Percentiles rank a stretch among this genome's conserved stretches.
Conservation (phyloP, 495 filamentous ascomycete genomes). For the Tuber magnatum region DNA sequence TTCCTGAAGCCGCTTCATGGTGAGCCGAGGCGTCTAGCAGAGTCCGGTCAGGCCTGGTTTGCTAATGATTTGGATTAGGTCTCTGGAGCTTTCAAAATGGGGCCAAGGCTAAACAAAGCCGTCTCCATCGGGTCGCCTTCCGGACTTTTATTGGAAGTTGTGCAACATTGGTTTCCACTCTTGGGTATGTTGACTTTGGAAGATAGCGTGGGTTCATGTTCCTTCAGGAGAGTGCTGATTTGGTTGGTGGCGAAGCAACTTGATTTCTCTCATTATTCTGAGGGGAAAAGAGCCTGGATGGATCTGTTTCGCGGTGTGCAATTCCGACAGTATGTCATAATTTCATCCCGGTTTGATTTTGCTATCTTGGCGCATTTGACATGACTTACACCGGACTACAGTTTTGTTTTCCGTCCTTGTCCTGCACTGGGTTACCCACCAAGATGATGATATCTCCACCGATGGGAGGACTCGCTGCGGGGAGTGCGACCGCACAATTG, state of each 20-base stretch:
- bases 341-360: neutral
- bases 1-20: constrained; percentile 37
- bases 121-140: constrained; percentile 35
- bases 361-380: neutral
- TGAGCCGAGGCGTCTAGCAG: neutral
- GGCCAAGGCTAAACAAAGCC: constrained; percentile 25
- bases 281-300: constrained; percentile 38
- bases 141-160: constrained; percentile 40
- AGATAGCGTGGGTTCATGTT: neutral
- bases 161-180: constrained; percentile 35
- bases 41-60: neutral
- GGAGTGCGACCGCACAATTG: constrained; percentile 24
- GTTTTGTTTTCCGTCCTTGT: constrained; percentile 41
- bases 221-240: constrained; percentile 5
- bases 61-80: constrained; percentile 22
- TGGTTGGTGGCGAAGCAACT: constrained; percentile 28
- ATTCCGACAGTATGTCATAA: constrained; percentile 35
- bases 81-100: constrained; percentile 38
- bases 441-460: constrained; percentile 25
- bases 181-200: constrained; percentile 24
- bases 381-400: neutral
- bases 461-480: constrained; percentile 16
- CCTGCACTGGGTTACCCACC: constrained; percentile 40
- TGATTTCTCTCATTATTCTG: constrained; percentile 34
- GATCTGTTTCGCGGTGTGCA: constrained; percentile 40